Base-by-base conservation (phyloP, 2,329 filamentous ascomycete genomes). In the Paecilomyces niveus region DNA sequence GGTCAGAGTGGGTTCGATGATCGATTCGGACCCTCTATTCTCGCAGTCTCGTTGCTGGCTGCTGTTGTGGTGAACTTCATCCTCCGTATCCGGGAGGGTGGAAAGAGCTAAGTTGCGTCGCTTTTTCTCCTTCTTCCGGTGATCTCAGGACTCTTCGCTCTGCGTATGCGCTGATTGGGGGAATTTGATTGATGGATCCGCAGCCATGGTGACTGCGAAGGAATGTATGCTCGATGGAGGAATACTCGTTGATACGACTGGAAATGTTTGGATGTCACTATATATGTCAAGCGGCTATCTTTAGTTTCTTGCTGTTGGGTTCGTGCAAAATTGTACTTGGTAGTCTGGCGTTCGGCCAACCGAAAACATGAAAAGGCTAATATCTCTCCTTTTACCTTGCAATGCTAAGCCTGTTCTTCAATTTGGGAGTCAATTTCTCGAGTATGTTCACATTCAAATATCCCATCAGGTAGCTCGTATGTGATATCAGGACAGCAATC, bases 61-160 rank as follows among this genome's bases (percentile, higher is more conserved):
- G 94, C 93, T 13, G 90, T 99, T n/a, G 81, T 97, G 57, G 90
- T 97, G 70, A 99, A 99, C 80, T 97, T 99, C 73, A 87, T 96
- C 39, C 79, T 99, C 71, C 84, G 92, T 64, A 72, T 77, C 58
- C 65, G 64, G 56, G 71, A 74, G 32, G 63, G 59, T 2, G 24
- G 50, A 26, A 57, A 59, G 54, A 45, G 21, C n/a, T 45, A 18
- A 45, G 39, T 8, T 18, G 18, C 8, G 7, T n/a, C 39, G 15
- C 26, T 29, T 29, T 9, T 8, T 45, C 39, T 21, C 15, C 39
- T 39, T 45, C 15, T 45, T 29, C 9, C 7, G 15, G 8, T 45
- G 3, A 45, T 21, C 39, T 45, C 1, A 6, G 21, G 7, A 45
- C 2, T 45, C 15, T 6, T 45, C 39, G 9, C 39, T 45, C n/a